Evolutionary conservation across 306 rosid species (phyloP).

Genomic region (Leucaena leucocephala): DNA sequence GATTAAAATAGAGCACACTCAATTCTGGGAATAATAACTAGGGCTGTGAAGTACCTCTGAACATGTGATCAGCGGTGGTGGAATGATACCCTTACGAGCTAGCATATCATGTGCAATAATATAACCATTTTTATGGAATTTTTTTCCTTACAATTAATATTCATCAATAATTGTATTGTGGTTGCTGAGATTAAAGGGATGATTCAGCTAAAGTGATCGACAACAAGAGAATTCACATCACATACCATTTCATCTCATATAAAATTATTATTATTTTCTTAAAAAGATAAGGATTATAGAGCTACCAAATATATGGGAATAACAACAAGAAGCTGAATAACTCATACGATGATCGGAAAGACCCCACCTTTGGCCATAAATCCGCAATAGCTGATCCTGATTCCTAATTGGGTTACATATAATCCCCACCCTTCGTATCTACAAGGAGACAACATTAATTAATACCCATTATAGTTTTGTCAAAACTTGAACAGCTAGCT

Average conservation of each 20-base stretch:
- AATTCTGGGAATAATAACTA: not conserved
- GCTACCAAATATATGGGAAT: not conserved
- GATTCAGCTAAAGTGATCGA: not conserved
- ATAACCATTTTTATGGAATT: not conserved
- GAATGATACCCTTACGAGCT: not conserved
- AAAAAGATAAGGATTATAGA: not conserved
- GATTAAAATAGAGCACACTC: not conserved
- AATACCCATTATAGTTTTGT: not conserved
- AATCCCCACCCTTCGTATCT: not conserved
- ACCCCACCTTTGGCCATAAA: slow-evolving; percentile 1
- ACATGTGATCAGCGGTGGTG: not conserved
- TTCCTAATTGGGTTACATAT: not conserved
- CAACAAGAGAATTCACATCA: not conserved
- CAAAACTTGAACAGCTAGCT: not conserved
- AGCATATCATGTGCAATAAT: not conserved
- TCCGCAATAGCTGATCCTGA: not conserved
- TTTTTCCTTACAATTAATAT: not conserved
- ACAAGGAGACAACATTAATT: not conserved
- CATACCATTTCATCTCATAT: not conserved
- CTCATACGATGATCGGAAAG: not conserved
- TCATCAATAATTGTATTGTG: not conserved
- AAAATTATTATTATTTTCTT: not conserved
- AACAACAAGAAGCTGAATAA: not conserved
- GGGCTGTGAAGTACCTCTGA: not conserved
- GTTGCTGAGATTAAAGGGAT: not conserved